Evolutionary conservation across 768 basidiomycete species (phyloP).

Genomic region (Tephrocybe sp.): DNA sequence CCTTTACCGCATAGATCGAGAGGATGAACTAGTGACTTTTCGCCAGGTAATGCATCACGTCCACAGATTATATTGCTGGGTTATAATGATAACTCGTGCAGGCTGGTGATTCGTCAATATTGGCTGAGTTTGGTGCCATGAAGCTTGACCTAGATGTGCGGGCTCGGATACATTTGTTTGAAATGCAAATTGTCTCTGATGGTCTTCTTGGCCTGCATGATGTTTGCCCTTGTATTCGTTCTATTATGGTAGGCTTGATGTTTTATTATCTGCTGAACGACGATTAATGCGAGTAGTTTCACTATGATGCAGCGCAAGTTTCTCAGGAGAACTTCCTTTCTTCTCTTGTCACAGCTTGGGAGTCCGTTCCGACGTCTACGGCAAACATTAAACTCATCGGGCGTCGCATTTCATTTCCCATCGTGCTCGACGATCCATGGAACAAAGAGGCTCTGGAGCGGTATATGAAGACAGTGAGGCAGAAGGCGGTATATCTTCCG

Average conservation of each 20-base stretch:
- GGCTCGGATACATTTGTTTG: constrained; percentile 58
- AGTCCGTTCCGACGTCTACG: constrained; percentile 38
- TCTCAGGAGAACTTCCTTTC: constrained; percentile 44
- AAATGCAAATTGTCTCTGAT: constrained; percentile 34
- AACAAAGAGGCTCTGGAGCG: constrained; percentile 52
- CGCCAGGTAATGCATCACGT: constrained; percentile 51
- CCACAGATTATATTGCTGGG: no score
- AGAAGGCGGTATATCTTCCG: constrained; percentile 64
- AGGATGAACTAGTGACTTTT: constrained; percentile 38
- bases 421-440: constrained; percentile 63
- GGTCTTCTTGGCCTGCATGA: constrained; percentile 35
- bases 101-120: constrained; percentile 65
- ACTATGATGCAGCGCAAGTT: constrained; percentile 42
- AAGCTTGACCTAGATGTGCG: constrained; percentile 51
- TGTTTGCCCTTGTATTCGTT: constrained; percentile 56
- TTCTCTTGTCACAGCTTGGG: constrained; percentile 37
- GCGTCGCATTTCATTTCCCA: constrained; percentile 58
- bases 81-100: constrained; percentile 19
- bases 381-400: constrained; percentile 45
- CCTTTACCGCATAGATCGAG: background rate
- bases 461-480: constrained; percentile 56
- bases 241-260: constrained; percentile 52
- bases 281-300: constrained; percentile 3
- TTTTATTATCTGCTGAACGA: constrained; percentile 68
- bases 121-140: constrained; percentile 63